A percentile compares a stretch with the other conserved stretches of the same genome.
Conservation (phyloP, 352 stramenopile genomes). For the Aphanomyces astaci region DNA sequence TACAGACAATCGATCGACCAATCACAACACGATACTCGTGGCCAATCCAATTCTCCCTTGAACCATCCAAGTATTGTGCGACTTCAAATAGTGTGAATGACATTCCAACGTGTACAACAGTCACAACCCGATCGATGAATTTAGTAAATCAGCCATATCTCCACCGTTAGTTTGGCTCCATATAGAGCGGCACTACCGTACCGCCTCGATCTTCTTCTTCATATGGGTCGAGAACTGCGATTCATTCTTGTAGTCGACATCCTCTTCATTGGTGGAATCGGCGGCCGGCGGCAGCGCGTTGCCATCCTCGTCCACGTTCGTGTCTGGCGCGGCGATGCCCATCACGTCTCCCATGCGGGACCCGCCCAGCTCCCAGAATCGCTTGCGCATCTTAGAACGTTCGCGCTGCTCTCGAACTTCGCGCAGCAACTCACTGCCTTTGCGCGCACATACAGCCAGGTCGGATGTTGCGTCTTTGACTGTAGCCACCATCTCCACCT, state of each 20-base stretch:
- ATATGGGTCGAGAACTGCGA: constrained; percentile 92
- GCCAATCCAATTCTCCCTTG: too few relatives aligned
- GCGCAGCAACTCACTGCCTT: constrained; percentile 84
- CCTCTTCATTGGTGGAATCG: constrained; percentile 36
- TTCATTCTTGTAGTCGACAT: constrained; percentile 92
- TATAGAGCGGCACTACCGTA: not conserved
- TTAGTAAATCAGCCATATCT: too few relatives aligned
- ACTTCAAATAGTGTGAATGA: too few relatives aligned
- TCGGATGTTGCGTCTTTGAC: constrained; percentile 94
- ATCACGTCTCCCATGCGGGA: constrained; percentile 96
- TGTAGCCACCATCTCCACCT: constrained; percentile 89
- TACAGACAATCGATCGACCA: too few relatives aligned
- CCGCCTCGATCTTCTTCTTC: constrained; percentile 83
- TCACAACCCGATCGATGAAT: too few relatives aligned
- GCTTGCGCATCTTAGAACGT: constrained; percentile 92
- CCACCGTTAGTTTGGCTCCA: not conserved
- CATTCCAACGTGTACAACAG: too few relatives aligned
- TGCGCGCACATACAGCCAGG: constrained; percentile 91
- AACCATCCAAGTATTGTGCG: too few relatives aligned
- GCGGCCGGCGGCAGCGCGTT: constrained; percentile 22
- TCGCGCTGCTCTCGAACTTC: constrained; percentile 73
- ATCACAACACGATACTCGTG: too few relatives aligned
- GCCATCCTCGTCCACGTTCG: constrained; percentile 46
- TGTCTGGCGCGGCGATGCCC: constrained; percentile 72
- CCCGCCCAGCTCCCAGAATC: constrained; percentile 98